These are phyloP conservation scores for Teratosphaeria gauchensis DNA, from an alignment of 2,329 filamentous ascomycete species.

Conservation along the genomic window DNA sequence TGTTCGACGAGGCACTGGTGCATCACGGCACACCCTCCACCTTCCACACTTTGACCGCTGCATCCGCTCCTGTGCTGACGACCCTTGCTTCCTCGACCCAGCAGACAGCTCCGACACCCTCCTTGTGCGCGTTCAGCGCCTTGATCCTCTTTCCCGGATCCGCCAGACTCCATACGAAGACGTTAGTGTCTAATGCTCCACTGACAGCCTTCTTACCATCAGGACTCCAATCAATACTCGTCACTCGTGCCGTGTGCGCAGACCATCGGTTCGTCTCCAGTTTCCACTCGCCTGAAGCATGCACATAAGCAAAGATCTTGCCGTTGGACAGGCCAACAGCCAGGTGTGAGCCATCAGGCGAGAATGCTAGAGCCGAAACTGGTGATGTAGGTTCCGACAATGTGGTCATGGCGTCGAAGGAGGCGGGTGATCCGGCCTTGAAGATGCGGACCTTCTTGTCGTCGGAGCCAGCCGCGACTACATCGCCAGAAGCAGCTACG, in stretches of 20 bases:
- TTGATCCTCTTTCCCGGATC: conserved; percentile 80
- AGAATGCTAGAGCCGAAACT: conserved; percentile 77
- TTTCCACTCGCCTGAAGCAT: conserved; percentile 38
- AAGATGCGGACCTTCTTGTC: conserved; percentile 70
- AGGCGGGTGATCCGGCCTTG: conserved; percentile 45
- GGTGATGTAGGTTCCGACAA: conserved; percentile 60
- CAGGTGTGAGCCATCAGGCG: conserved; percentile 62
- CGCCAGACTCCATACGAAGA: conserved; percentile 81
- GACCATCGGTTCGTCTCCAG: conserved; percentile 74
- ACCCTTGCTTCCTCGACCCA: conserved; percentile 65
- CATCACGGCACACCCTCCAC: conserved; percentile 38
- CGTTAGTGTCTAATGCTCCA: conserved; percentile 79
- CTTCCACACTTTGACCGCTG: conserved; percentile 81
- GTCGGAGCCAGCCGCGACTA: conserved; percentile 67
- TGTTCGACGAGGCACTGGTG: neutral
- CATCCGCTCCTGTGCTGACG: conserved; percentile 76
- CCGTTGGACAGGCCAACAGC: conserved; percentile 76
- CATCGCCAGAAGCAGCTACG: conserved; percentile 57
- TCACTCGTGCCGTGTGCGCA: conserved; percentile 60
- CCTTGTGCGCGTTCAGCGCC: conserved; percentile 83
- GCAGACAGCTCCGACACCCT: conserved; percentile 78
- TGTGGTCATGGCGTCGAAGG: conserved; percentile 42
- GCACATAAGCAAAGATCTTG: conserved; percentile 74
- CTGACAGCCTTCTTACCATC: conserved; percentile 70
- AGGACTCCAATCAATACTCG: conserved; percentile 65